These are phyloP conservation scores for Volutella citrinella DNA, from an alignment of 2,329 filamentous ascomycete genomes.

Conservation along the genomic window DNA sequence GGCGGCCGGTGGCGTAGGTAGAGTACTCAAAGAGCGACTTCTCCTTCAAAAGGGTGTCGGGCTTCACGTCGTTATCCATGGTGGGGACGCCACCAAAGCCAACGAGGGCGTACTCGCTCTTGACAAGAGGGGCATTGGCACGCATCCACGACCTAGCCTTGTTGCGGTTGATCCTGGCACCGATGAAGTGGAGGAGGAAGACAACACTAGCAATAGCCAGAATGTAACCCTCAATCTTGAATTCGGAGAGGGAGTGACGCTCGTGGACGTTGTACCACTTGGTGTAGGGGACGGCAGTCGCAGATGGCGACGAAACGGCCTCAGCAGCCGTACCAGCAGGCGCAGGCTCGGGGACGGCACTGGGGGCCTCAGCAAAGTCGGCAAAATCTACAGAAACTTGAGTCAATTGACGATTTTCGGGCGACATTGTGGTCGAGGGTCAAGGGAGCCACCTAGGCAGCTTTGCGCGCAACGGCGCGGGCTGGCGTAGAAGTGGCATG, in stretches of 20 bases:
- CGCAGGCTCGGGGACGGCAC: constrained; percentile 55
- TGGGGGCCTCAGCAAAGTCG: constrained; percentile 81
- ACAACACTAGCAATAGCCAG: constrained; percentile 72
- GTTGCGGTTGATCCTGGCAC: constrained; percentile 72
- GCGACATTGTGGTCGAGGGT: too few species aligned
- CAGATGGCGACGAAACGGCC: constrained; percentile 43
- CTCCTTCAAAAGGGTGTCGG: constrained; percentile 66
- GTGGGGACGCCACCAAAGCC: constrained; percentile 66
- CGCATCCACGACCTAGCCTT: constrained; percentile 80
- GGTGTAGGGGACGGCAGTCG: constrained; percentile 66
- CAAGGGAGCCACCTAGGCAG: too few species aligned
- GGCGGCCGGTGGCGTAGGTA: constrained; percentile 84
- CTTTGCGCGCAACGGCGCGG: neutral
- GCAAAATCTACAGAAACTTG: constrained; percentile 69
- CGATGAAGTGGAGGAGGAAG: constrained; percentile 76
- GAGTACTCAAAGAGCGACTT: constrained; percentile 83
- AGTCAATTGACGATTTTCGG: too few species aligned
- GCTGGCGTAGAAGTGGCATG: constrained; percentile 1
- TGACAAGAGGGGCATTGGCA: constrained; percentile 68
- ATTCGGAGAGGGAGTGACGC: constrained; percentile 79
- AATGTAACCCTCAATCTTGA: constrained; percentile 82
- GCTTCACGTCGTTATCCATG: constrained; percentile 40
- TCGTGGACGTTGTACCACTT: constrained; percentile 98
- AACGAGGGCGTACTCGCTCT: constrained; percentile 81
- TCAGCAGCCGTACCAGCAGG: constrained; percentile 46